Evolutionary conservation across 257 asterid species (phyloP), one percentile per base, ranked within the genome.

Genomic region (Voacanga thouarsii): DNA sequence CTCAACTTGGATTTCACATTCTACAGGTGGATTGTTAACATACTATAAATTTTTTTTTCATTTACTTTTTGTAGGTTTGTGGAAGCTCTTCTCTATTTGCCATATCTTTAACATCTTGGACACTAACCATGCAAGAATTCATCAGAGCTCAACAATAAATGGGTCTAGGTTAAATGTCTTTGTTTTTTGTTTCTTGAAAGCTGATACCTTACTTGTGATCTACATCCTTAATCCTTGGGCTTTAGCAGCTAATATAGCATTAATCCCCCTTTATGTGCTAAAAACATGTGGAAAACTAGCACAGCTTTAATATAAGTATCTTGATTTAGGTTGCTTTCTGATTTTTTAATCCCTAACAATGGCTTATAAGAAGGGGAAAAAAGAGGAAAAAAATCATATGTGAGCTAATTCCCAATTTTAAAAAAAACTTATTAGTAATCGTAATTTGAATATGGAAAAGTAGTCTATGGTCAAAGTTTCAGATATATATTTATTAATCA

Each of bases 1-100:
- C 37, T 33, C 37, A 33, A 33, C 37, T 33, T 33, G 37, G 37
- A 33, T 33, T 33, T 33, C 37, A 33, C 2, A 33, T 33, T 33
- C 2, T 2, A 33, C 37, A 33, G 37, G 37, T 33, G 37, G 37
- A 33, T 33, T n/a, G 37, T 33, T 33, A 2, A 33, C 2, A 33
- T 33, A 33, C 37, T 33, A 2, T 2, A n/a, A n/a, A n/a, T 33
- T 33, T 33, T 33, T 33, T 11, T 30, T 64, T 12, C 14, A 1
- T 33, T 33, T 33, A n/a, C 50, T 1, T 53, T 41, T 53, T 64
- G 74, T 78, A 79, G 82, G 65, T 79, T 19, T 61, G 71, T 72
- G 68, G 68, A 51, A 63, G 43, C 30, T 72, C 37, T 7, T 24
- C 61, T 24, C 44, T 53, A 7, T 56, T 26, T 67, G 72, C 76